Evolutionary conservation across 108 stramenopile genomes (phyloP), one percentile per base, ranked within the genome.

Genomic region (Nitzschia palea): DNA sequence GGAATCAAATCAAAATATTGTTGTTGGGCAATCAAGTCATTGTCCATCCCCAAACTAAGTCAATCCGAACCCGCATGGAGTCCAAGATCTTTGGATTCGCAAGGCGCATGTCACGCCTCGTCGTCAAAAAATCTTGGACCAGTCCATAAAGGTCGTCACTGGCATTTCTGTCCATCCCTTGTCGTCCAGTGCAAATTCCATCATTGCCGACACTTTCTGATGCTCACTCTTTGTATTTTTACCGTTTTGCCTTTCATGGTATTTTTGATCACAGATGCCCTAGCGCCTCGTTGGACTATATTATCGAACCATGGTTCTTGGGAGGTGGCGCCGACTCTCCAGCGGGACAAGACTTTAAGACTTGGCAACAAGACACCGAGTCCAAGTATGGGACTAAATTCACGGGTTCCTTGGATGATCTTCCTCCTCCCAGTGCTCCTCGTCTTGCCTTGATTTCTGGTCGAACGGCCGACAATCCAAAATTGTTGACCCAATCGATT

Each of bases 231-330:
- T 62, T 63, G 28, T 50, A 33, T 47, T 36, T 32, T 17, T 10
- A 42, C 35, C 20, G 3, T 47, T 68, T 53, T 1, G 40, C 12
- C 35, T 30, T 43, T 32, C 18, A 12, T 29, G 6, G 5, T 50
- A 22, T 6, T 45, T 48, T 28, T n/a, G 27, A 20, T 18, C 0
- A 69, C 82, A 89, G 91, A 52, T 95, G 90, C 69, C 91, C 92
- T 4, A 68, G 67, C 33, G 95, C 91, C 44, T 87, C 87, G 9
- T 62, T 93, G 43, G 87, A 88, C 63, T 88, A 80, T 71, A 63
- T 93, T 44, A 81, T 95, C 52, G 91, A 95, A 62, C 90, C 88
- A 32, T 93, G 89, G 90, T 96, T 93, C 83, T 68, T 96, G 68
- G 89, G 87, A 37, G 84, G 55, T 22, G 95, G 92, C 43, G 68